Base-by-base conservation (phyloP, 768 basidiomycete genomes). In the Russula sp. region DNA sequence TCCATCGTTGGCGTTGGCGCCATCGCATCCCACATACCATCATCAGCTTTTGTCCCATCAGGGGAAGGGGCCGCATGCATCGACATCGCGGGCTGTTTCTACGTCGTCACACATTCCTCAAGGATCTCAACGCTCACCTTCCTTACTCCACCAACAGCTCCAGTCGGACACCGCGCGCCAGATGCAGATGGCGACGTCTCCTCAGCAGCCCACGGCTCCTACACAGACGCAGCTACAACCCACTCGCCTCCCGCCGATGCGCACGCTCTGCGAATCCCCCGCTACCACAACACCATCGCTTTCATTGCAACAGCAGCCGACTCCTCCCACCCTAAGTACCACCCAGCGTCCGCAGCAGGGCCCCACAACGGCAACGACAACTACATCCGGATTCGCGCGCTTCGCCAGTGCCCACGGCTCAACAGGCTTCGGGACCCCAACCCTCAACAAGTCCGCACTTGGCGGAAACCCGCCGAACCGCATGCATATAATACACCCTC, bases 191-290 rank as follows among this genome's bases (percentile, higher is more conserved):
- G 3, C 32, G 8, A 8, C 32, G 4, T 11, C 44, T n/a, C 26
- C 51, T 30, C 62, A 32, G 16, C 62, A 57, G 20, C 14, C 30
- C 14, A 5, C 48, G 10, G 16, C 44, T 20, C 26, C 11, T 13
- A 16, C 49, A 20, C 44, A 40, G 13, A 4, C 20, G 14, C 46
- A 50, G 40, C 9, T 11, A 28, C 34, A 28, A 32, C 20, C 57
- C 8, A 34, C 54, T 1, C 64, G 64, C 24, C 64, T 65, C 28
- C 64, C 64, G 9, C 64, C 64, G 9, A 65, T 65, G 59, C 64
- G 64, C 49, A 65, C 64, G 30, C 54, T 61, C 30, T 57, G 54
- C 49, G 59, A 34, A 22, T 61, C 59, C 4, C 64, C 64, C 9
- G 40, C 48, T 26, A 54, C 40, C 22, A 26, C 46, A 6, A 3